A percentile compares a stretch with the other conserved stretches of the same genome.
These are phyloP conservation scores for Gelatoporia subvermispora DNA, from an alignment of 768 basidiomycete genomes.

Conservation along the genomic window DNA sequence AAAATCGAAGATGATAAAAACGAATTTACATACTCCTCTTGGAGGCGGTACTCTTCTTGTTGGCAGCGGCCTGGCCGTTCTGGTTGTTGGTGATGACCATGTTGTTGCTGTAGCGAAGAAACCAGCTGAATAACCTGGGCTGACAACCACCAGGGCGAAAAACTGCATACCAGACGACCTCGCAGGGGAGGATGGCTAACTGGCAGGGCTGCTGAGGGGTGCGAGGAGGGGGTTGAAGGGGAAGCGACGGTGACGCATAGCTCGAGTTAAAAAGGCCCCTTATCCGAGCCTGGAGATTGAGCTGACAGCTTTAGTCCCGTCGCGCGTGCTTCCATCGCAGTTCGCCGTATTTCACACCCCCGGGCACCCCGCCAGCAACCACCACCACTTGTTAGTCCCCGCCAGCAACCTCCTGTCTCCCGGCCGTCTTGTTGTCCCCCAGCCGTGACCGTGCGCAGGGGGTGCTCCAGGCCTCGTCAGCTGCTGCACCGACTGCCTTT, in stretches of 20 bases:
- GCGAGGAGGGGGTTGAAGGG: constrained; percentile 12
- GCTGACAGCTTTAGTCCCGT: constrained; percentile 15
- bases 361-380: constrained; percentile 12
- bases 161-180: constrained; percentile 1
- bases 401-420: not conserved
- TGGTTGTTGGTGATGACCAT: constrained; percentile 16
- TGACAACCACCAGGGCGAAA: not conserved
- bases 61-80: constrained; percentile 9
- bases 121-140: not conserved
- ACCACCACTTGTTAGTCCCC: not conserved
- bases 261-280: constrained; percentile 10
- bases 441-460: too few species aligned
- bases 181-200: not conserved
- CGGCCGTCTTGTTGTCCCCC: not conserved
- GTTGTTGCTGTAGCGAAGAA: not conserved
- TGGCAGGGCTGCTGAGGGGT: constrained; percentile 11
- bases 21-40: constrained; percentile 24
- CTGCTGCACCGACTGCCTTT: too few species aligned
- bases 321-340: constrained; percentile 19
- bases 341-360: constrained; percentile 17
- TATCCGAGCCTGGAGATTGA: constrained; percentile 13
- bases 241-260: constrained; percentile 12
- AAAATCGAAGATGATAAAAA: too few species aligned
- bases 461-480: too few species aligned
- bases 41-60: constrained; percentile 13